These are phyloP conservation scores for Phytophthora syringae DNA, from an alignment of 352 stramenopile genomes.

Conservation along the genomic window DNA sequence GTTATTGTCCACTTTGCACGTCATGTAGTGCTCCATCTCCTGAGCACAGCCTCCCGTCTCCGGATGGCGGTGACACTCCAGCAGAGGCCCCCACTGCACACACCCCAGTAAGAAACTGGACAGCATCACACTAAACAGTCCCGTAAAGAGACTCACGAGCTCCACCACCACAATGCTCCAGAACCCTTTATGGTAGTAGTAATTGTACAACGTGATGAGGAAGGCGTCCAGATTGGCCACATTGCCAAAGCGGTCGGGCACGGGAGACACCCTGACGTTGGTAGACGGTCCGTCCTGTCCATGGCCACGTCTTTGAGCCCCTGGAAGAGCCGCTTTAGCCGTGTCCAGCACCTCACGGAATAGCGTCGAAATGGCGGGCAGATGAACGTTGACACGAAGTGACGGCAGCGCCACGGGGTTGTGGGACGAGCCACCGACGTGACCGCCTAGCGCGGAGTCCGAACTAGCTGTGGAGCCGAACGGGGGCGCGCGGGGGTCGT, in stretches of 20 bases:
- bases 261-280: constrained; percentile 41
- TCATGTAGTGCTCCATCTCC: constrained; percentile 74
- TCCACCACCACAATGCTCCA: constrained; percentile 90
- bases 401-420: constrained; percentile 52
- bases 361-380: constrained; percentile 79
- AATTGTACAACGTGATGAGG: constrained; percentile 94
- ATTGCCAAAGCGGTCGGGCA: constrained; percentile 69
- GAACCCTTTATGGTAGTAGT: constrained; percentile 95
- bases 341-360: constrained; percentile 75
- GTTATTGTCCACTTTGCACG: constrained; percentile 64
- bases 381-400: constrained; percentile 70
- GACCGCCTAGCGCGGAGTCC: constrained; percentile 38
- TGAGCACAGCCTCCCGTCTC: constrained; percentile 85
- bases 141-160: constrained; percentile 91
- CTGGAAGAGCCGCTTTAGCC: constrained; percentile 48
- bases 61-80: constrained; percentile 74
- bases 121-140: constrained; percentile 96
- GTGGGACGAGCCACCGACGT: constrained; percentile 7
- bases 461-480: constrained; percentile 23
- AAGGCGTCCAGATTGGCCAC: constrained; percentile 92
- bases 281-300: constrained; percentile 1
- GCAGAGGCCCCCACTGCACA: constrained; percentile 94
- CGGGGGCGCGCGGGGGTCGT: constrained; percentile 47
- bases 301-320: constrained; percentile 15
- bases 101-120: constrained; percentile 96